Evolutionary conservation across 2,329 filamentous ascomycete species (phyloP).

Genomic region (Diaporthe sp.): DNA sequence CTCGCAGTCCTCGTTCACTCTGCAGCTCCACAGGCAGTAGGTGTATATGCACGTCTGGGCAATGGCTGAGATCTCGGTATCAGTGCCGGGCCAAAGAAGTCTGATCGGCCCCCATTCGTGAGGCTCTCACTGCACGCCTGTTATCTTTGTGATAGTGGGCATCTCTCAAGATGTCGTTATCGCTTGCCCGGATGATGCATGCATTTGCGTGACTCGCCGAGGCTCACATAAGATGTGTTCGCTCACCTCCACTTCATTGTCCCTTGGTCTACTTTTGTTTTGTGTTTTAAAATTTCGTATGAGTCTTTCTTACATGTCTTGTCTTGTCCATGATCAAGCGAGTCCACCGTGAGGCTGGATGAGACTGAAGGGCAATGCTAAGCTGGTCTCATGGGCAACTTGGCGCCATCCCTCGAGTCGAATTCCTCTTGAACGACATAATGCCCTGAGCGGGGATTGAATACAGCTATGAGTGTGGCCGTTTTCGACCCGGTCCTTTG

Average conservation of each 20-base stretch:
- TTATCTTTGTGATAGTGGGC: slow-evolving; percentile 35
- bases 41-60: not conserved
- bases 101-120: not conserved
- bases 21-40: not conserved
- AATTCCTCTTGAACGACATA: not conserved
- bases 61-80: not conserved
- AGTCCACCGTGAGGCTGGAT: not conserved
- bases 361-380: not conserved
- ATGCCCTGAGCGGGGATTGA: not conserved
- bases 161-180: slow-evolving; percentile 40
- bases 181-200: slow-evolving; percentile 37
- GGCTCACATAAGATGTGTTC: slow-evolving; percentile 21
- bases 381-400: too few relatives aligned
- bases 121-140: not conserved
- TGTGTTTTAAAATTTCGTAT: not conserved
- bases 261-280: not conserved
- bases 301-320: not conserved
- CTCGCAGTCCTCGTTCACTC: not conserved
- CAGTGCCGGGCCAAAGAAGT: not conserved
- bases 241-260: not conserved
- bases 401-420: not conserved
- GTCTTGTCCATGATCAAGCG: not conserved
- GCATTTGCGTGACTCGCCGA: slow-evolving; percentile 6
- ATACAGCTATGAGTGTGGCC: slow-evolving; percentile 6
- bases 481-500: slow-evolving; percentile 26